Evolutionary conservation across 2,329 filamentous ascomycete genomes (phyloP).

Genomic region (Didymella glomerata): DNA sequence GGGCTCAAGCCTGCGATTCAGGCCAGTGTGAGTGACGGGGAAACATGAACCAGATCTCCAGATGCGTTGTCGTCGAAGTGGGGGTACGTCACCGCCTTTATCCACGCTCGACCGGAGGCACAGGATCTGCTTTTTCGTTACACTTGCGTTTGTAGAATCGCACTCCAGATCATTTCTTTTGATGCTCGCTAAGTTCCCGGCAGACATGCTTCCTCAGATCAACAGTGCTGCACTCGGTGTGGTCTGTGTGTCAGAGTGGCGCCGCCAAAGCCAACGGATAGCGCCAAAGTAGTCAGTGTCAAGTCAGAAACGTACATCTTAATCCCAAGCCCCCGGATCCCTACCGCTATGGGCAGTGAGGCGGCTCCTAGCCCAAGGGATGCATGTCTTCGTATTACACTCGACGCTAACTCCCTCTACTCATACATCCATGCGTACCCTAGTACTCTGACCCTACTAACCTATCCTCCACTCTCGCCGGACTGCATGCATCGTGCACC

Average conservation of each 20-base stretch:
- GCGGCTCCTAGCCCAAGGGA: constrained; percentile 40
- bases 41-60: constrained; percentile 29
- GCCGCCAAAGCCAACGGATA: constrained; percentile 46
- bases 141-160: constrained; percentile 35
- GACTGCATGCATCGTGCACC: constrained; percentile 42
- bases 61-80: constrained; percentile 37
- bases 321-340: constrained; percentile 48
- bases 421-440: constrained; percentile 38
- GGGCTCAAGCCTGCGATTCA: constrained; percentile 33
- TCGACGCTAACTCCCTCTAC: constrained; percentile 46
- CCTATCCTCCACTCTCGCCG: constrained; percentile 46
- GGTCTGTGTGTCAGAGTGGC: constrained; percentile 50
- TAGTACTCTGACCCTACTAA: constrained; percentile 39
- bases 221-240: constrained; percentile 35
- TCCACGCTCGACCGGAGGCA: constrained; percentile 27
- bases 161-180: constrained; percentile 42
- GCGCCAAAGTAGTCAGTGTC: constrained; percentile 26
- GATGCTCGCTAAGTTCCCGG: constrained; percentile 39
- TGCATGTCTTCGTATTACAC: constrained; percentile 47
- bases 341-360: constrained; percentile 45
- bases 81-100: constrained; percentile 46
- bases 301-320: constrained; percentile 44
- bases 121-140: constrained; percentile 41
- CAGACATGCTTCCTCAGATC: constrained; percentile 42
- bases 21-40: constrained; percentile 38